Conservation (phyloP, 495 filamentous ascomycete species). For the Neurospora intermedia region DNA sequence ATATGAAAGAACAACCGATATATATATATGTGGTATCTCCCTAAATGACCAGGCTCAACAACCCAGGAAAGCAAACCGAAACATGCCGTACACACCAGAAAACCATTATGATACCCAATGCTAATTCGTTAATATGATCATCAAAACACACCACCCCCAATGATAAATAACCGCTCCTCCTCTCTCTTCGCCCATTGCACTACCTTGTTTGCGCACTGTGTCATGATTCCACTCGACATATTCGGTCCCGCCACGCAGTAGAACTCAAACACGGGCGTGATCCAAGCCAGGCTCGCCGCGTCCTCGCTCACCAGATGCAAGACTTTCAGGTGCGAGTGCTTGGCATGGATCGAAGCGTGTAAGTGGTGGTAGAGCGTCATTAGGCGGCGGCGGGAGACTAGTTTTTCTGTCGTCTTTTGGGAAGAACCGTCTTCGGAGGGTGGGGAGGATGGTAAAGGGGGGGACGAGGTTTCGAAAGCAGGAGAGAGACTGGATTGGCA, state of each 20-base stretch:
- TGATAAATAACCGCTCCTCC: slow-evolving; percentile 89
- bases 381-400: slow-evolving; percentile 59
- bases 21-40: not conserved
- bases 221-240: slow-evolving; percentile 63
- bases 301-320: slow-evolving; percentile 66
- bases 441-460: not conserved
- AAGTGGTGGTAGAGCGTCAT: slow-evolving; percentile 77
- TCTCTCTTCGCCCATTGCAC: slow-evolving; percentile 82
- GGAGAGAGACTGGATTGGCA: slow-evolving; percentile 76
- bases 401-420: not conserved
- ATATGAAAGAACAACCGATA: not conserved
- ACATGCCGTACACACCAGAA: not conserved
- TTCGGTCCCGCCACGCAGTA: slow-evolving; percentile 85
- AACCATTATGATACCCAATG: not conserved
- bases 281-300: slow-evolving; percentile 75
- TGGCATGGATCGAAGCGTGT: slow-evolving; percentile 73
- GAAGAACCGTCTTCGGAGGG: not conserved
- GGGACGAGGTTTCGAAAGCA: slow-evolving; percentile 36
- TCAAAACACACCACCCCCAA: slow-evolving; percentile 71
- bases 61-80: not conserved
- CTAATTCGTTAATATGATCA: not conserved
- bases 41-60: not conserved
- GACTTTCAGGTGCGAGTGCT: slow-evolving; percentile 72
- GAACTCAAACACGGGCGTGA: slow-evolving; percentile 80
- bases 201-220: slow-evolving; percentile 76